A percentile compares a stretch with the other conserved stretches of the same genome.
Conservation (phyloP, 352 stramenopile species). For the Globisporangium recalcitrans region DNA sequence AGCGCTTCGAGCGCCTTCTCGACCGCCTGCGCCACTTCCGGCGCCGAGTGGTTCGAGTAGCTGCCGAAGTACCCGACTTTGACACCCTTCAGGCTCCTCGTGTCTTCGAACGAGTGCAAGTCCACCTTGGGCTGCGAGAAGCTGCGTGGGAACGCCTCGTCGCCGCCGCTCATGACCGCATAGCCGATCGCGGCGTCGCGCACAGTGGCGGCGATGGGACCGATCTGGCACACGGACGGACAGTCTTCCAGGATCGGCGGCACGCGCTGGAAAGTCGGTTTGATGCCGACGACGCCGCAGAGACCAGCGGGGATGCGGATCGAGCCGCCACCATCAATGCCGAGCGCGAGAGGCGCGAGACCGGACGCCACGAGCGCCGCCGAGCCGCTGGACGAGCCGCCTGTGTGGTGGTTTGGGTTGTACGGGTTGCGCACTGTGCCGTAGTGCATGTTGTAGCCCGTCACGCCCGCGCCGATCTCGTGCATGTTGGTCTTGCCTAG, state of each 20-base stretch:
- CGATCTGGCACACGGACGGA: slow-evolving; percentile 68
- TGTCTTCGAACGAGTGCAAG: slow-evolving; percentile 53
- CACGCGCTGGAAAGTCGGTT: slow-evolving; percentile 79
- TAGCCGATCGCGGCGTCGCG: slow-evolving; percentile 83
- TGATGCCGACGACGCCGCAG: slow-evolving; percentile 87
- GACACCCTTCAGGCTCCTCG: slow-evolving; percentile 51
- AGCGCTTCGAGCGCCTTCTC: slow-evolving; percentile 48
- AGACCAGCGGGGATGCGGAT: slow-evolving; percentile 89
- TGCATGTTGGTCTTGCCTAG: slow-evolving; percentile 89
- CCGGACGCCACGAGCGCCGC: slow-evolving; percentile 84
- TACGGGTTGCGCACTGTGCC: slow-evolving; percentile 84
- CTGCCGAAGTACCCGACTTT: slow-evolving; percentile 76
- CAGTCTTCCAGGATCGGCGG: slow-evolving; percentile 49
- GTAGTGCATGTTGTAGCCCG: slow-evolving; percentile 75
- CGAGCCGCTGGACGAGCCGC: slow-evolving; percentile 88
- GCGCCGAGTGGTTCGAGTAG: slow-evolving; percentile 68
- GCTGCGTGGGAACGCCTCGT: slow-evolving; percentile 40
- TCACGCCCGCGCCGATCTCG: slow-evolving; percentile 73
- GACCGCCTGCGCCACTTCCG: slow-evolving; percentile 45
- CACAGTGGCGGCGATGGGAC: slow-evolving; percentile 74
- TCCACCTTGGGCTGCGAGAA: slow-evolving; percentile 44
- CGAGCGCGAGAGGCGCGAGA: slow-evolving; percentile 85
- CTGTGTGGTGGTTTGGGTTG: slow-evolving; percentile 77
- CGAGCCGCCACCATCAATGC: slow-evolving; percentile 84
- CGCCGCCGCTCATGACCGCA: slow-evolving; percentile 67